Evolutionary conservation across 2,329 filamentous ascomycete species (phyloP), one percentile per base, ranked within the genome.

Genomic region (Anthostomella pinea): DNA sequence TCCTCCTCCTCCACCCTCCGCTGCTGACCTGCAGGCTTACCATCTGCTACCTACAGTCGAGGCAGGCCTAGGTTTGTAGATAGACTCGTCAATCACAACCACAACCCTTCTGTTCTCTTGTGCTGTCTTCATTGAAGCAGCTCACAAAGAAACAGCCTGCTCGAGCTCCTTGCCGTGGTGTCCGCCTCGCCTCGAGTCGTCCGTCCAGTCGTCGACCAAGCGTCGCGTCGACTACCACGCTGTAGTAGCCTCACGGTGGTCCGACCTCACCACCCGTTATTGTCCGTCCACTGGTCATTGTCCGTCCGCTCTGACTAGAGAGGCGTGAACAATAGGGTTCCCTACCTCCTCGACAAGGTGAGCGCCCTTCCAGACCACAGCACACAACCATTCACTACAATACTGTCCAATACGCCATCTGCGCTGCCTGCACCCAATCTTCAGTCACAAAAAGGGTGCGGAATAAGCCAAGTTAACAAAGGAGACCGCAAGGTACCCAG

Each of bases 11-110:
- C 25, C 30, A 10, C 17, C 24, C 18, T 16, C 16, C 16, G 3
- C 19, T 14, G 16, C 30, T 15, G 23, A 22, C 19, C 16, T 33
- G 7, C 14, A 9, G 25, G 25, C 25, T 22, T 34, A 13, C 19
- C 14, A n/a, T 17, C 17, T 36, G 38, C 43, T 35, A 35, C 30
- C 33, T 51, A 49, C 48, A 49, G 46, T 51, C 43, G 46, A 46
- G 47, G 45, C 45, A 47, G 53, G 49, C 48, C 45, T 46, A 43
- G 49, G 53, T 51, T 52, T 53, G 48, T 51, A 51, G 46, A 48
- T 49, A 39, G 39, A 38, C 25, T 20, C 25, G 25, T 16, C 25
- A 13, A 16, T 27, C 25, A 27, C 14, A 3, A 25, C 18, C 21
- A 26, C 32, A 35, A 29, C 29, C 18, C 32, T 41, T 43, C 34